Percentiles rank a stretch among this genome's conserved stretches.
Evolutionary conservation across 1,139 yeast species (phyloP).

Genomic region (Scheffersomyces segobiensis): DNA sequence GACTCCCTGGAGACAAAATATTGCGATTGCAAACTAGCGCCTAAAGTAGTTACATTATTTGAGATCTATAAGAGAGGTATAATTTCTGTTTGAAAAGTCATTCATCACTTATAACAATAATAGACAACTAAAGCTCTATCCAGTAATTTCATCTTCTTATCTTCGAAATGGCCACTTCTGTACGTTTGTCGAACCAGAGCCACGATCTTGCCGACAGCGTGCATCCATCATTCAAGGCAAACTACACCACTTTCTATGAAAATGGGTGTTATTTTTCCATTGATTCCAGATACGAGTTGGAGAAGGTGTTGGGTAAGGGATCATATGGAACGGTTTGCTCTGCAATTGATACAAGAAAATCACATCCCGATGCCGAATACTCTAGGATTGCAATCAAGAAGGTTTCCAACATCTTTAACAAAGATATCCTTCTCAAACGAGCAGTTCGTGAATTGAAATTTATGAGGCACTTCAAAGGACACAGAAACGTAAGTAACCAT

Average conservation of each 20-base stretch:
- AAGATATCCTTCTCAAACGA: constrained; percentile 65
- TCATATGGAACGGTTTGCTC: constrained; percentile 89
- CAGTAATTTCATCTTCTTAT: neutral
- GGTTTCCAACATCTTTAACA: constrained; percentile 64
- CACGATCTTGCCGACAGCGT: neutral
- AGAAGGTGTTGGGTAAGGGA: constrained; percentile 76
- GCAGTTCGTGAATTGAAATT: constrained; percentile 78
- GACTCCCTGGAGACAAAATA: neutral
- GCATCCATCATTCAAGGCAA: neutral
- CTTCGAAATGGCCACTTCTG: neutral
- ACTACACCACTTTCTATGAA: constrained; percentile 6
- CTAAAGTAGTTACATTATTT: neutral
- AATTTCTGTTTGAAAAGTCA: neutral
- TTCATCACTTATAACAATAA: neutral
- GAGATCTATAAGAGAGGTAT: neutral
- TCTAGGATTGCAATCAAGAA: constrained; percentile 70
- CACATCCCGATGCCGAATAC: constrained; percentile 10
- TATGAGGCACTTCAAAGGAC: constrained; percentile 80
- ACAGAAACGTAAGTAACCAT: constrained; percentile 52
- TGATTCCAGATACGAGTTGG: constrained; percentile 63
- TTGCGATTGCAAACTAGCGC: neutral
- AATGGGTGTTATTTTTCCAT: constrained; percentile 56
- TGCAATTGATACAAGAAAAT: constrained; percentile 59
- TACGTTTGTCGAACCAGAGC: neutral
- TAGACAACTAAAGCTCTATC: neutral